Evolutionary conservation across 306 rosid genomes (phyloP).

Genomic region (Geum urbanum): DNA sequence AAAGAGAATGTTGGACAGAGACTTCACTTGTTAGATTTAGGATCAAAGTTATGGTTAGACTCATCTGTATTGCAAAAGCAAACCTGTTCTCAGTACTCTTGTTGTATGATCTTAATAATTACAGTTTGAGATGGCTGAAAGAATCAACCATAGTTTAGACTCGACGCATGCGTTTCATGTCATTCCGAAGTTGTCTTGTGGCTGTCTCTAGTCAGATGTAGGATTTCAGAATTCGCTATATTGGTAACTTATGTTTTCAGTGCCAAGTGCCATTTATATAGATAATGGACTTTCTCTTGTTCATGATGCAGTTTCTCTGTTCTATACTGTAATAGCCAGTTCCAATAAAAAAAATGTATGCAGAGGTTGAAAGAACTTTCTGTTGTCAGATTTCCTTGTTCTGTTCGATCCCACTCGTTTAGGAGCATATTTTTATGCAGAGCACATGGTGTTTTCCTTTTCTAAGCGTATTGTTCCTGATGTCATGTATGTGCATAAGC

Average conservation of each 20-base stretch:
- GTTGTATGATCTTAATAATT: background rate
- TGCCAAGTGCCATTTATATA: background rate
- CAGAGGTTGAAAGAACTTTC: background rate
- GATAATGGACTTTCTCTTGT: background rate
- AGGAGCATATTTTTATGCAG: background rate
- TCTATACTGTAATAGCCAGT: background rate
- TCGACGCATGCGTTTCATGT: too few species aligned
- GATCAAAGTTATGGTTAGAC: background rate
- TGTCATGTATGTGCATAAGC: background rate
- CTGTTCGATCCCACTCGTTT: background rate
- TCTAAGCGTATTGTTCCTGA: background rate
- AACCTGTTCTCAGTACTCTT: background rate
- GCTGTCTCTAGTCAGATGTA: background rate
- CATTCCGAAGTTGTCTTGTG: background rate
- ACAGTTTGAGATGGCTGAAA: background rate
- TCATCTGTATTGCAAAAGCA: background rate
- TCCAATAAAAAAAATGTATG: background rate
- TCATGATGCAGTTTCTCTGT: background rate
- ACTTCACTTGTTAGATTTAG: background rate
- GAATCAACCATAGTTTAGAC: background rate
- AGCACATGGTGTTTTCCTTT: background rate
- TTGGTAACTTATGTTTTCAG: background rate
- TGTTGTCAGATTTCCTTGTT: background rate
- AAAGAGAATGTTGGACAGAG: slow-evolving; percentile 23
- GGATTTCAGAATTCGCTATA: background rate